phyloP scores from a whole-genome alignment of 129 eudicot genomes.

The Tagetes patula region DNA sequence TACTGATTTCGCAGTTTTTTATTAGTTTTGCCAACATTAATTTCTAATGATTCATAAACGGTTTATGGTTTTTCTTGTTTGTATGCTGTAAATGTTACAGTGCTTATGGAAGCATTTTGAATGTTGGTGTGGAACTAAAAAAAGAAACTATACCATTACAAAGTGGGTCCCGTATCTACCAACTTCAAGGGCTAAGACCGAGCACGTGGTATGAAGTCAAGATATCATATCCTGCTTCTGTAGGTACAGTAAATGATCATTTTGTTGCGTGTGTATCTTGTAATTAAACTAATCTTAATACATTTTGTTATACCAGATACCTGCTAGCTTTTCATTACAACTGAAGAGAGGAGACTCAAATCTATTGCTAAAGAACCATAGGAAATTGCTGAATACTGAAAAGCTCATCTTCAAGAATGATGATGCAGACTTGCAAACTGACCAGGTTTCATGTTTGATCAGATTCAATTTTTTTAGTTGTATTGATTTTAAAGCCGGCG shows the following conservation, averaged over 20 bases:
- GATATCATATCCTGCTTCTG: slow-evolving; percentile 99
- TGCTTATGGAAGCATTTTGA: slow-evolving; percentile 39
- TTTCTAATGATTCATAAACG: not conserved
- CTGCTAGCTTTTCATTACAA: slow-evolving; percentile 73
- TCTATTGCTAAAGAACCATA: slow-evolving; percentile 40
- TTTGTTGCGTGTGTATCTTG: not conserved
- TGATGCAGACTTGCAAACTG: slow-evolving; percentile 11
- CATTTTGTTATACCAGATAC: slow-evolving; percentile 51
- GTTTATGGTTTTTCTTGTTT: not conserved
- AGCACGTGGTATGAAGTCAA: slow-evolving; percentile 89
- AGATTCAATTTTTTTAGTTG: not conserved
- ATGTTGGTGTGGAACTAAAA: slow-evolving; percentile 64
- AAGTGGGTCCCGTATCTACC: slow-evolving; percentile 64
- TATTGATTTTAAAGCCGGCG: not conserved
- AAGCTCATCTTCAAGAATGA: slow-evolving; percentile 77
- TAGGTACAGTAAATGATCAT: slow-evolving; percentile 42
- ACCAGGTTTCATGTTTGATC: slow-evolving; percentile 63
- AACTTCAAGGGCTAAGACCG: slow-evolving; percentile 63
- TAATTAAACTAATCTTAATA: not conserved
- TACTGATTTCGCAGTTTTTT: not conserved
- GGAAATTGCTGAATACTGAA: slow-evolving; percentile 88
- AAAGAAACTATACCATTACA: slow-evolving; percentile 66
- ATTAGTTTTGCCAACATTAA: not conserved
- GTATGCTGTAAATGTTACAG: slow-evolving; percentile 31
- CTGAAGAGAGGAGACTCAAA: slow-evolving; percentile 46